phyloP scores from a whole-genome alignment of 108 stramenopile species.

The Aurantiochytrium sp. region DNA sequence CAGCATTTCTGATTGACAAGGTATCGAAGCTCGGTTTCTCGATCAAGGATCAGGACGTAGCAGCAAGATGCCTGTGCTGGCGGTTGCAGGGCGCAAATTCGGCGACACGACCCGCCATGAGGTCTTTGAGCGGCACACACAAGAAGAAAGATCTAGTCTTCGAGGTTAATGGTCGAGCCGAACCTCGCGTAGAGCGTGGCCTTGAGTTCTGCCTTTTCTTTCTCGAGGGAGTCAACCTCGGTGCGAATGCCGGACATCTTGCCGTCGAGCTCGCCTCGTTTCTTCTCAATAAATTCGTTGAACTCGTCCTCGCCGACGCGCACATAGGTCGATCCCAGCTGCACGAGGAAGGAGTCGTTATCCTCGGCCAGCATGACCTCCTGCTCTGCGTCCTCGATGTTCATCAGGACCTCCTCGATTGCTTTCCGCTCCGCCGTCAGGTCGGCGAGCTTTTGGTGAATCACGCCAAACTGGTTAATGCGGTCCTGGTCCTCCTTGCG shows the following conservation, averaged over 20 bases:
- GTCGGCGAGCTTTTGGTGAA: conserved; percentile 11
- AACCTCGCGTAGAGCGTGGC: conserved; percentile 26
- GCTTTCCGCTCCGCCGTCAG: not conserved
- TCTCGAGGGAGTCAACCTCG: not conserved
- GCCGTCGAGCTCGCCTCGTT: not conserved
- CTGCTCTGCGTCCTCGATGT: conserved; percentile 13
- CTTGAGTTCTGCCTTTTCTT: not conserved
- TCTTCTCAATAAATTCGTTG: conserved; percentile 28
- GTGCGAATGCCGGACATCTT: not conserved
- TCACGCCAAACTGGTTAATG: conserved; percentile 23
- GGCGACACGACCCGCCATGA: too few relatives aligned
- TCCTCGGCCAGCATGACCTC: conserved; percentile 26
- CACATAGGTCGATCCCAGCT: conserved; percentile 1
- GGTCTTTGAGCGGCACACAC: too few relatives aligned
- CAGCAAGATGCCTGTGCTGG: too few relatives aligned
- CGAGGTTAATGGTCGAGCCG: conserved; percentile 23
- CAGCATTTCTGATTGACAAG: too few relatives aligned
- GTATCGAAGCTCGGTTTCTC: too few relatives aligned
- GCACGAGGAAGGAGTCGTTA: not conserved
- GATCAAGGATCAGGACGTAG: too few relatives aligned
- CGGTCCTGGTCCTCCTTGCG: conserved; percentile 20
- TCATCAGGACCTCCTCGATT: not conserved
- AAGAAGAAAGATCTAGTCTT: not conserved
- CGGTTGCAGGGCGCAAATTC: too few relatives aligned
- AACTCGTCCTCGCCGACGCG: conserved; percentile 12